Evolutionary conservation across 2,329 filamentous ascomycete species (phyloP).

Genomic region (Arthrobotrys iridis): DNA sequence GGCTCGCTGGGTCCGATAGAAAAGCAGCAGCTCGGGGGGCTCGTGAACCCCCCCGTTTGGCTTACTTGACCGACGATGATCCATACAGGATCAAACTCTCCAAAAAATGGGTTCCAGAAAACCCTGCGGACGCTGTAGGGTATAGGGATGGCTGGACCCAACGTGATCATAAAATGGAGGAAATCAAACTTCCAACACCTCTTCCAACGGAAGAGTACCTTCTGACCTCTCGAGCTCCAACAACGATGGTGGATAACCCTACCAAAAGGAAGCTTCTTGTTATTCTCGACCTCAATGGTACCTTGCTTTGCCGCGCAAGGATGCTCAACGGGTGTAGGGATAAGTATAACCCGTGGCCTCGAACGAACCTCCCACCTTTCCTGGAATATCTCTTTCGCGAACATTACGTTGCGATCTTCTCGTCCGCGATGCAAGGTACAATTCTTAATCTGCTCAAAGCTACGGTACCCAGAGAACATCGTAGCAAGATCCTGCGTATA

Average conservation of each 20-base stretch:
- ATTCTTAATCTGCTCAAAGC: constrained; percentile 74
- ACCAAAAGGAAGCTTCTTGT: constrained; percentile 70
- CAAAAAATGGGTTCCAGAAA: neutral
- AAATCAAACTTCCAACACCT: constrained; percentile 24
- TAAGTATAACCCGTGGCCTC: constrained; percentile 69
- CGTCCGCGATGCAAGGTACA: constrained; percentile 79
- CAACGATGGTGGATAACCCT: neutral
- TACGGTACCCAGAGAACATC: constrained; percentile 70
- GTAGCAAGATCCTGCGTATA: constrained; percentile 70
- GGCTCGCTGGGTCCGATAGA: neutral
- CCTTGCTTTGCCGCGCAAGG: constrained; percentile 77
- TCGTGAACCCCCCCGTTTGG: neutral
- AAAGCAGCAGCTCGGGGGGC: neutral
- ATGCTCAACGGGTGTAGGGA: constrained; percentile 59
- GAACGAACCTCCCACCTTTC: constrained; percentile 76
- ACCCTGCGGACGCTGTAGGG: neutral
- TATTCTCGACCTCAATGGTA: constrained; percentile 93
- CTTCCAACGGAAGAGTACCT: constrained; percentile 25
- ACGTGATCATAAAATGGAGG: constrained; percentile 3
- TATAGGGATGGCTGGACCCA: constrained; percentile 9
- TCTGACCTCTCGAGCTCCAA: neutral
- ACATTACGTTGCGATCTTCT: constrained; percentile 89
- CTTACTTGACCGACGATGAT: neutral
- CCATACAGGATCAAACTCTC: constrained; percentile 1
- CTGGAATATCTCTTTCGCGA: constrained; percentile 76